Base-by-base conservation (phyloP, 2,329 filamentous ascomycete species). In the Orbilia oligospora region DNA sequence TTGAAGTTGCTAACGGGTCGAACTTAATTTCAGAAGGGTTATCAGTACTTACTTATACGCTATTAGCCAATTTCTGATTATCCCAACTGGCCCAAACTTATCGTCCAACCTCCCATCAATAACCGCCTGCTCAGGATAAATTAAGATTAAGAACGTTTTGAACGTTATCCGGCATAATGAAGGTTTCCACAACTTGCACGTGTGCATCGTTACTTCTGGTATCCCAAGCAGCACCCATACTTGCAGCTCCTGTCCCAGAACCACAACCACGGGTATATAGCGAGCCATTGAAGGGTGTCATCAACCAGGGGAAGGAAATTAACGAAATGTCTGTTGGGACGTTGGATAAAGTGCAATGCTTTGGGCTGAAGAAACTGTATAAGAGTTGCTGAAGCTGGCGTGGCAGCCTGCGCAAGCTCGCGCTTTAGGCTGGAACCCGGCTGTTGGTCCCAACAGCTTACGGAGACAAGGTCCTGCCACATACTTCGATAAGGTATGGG, bases 301-400 rank as follows among this genome's bases (percentile, higher is more conserved):
- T 75, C 20, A 36, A 75, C 71, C 71, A 75, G 56, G 64, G 64
- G 27, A 75, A 64, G 30, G 44, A 75, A 63, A 55, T 75, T 64
- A 68, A 36, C 30, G 71, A 75, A 9, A 44, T 75, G 24, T 68
- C 71, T 46, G 63, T 64, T 69, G 71, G 64, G 63, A 69, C 63
- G 20, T 48, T 75, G 22, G 64, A 69, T 69, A 68, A 63, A 38
- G 46, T 75, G 27, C 64, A 75, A 53, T 75, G 71, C 27, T 63
- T 64, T 56, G 71, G 71, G 64, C 55, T 75, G 64, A 75, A 75
- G 64, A 75, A 75, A 64, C 33, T 75, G n/a, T 75, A 68, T 48
- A 75, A 75, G 18, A 68, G 53, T 41, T 75, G 71, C 53, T 75
- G 71, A 75, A 64, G 64, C 33, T 68, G 71, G 70, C 51, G 51